Percentiles rank a stretch among this genome's conserved stretches.
Evolutionary conservation across 2,329 filamentous ascomycete genomes (phyloP).

Genomic region (Ophiostoma quercus): DNA sequence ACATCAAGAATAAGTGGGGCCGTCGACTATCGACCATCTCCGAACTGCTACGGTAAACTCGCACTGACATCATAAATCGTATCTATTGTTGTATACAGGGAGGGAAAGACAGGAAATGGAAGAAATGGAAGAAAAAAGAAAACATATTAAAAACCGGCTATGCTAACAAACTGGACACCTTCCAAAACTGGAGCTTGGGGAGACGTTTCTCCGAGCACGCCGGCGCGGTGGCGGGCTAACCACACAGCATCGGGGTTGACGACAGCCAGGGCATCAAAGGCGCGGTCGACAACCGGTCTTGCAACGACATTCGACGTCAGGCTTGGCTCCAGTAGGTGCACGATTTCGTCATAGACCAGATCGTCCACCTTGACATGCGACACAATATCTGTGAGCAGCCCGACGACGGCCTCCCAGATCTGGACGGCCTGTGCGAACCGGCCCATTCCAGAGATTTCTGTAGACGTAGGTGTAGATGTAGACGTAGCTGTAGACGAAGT

Average conservation of each 20-base stretch:
- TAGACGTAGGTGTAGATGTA: slow-evolving; percentile 10
- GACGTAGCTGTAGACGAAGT: slow-evolving; percentile 20
- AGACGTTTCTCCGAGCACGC: slow-evolving; percentile 30
- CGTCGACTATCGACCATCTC: background rate
- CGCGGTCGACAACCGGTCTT: slow-evolving; percentile 42
- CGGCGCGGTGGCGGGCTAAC: slow-evolving; percentile 49
- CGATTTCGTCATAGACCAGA: slow-evolving; percentile 64
- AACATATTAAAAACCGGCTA: background rate
- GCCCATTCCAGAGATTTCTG: slow-evolving; percentile 40
- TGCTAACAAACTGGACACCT: slow-evolving; percentile 24
- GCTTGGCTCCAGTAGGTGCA: slow-evolving; percentile 54
- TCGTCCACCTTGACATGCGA: slow-evolving; percentile 60
- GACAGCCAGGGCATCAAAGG: slow-evolving; percentile 54
- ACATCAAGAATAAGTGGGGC: background rate
- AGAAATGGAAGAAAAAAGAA: no score
- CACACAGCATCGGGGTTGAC: slow-evolving; percentile 74
- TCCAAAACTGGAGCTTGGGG: slow-evolving; percentile 25
- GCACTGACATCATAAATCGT: background rate
- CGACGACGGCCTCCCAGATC: slow-evolving; percentile 59
- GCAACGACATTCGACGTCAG: slow-evolving; percentile 29
- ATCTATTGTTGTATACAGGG: background rate
- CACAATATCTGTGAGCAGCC: slow-evolving; percentile 56
- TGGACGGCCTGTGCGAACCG: slow-evolving; percentile 57
- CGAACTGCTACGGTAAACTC: background rate
- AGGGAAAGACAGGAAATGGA: no score